A percentile compares a stretch with the other conserved stretches of the same genome.
Conservation (phyloP, 129 eudicot genomes). For the Escallonia rubra region DNA sequence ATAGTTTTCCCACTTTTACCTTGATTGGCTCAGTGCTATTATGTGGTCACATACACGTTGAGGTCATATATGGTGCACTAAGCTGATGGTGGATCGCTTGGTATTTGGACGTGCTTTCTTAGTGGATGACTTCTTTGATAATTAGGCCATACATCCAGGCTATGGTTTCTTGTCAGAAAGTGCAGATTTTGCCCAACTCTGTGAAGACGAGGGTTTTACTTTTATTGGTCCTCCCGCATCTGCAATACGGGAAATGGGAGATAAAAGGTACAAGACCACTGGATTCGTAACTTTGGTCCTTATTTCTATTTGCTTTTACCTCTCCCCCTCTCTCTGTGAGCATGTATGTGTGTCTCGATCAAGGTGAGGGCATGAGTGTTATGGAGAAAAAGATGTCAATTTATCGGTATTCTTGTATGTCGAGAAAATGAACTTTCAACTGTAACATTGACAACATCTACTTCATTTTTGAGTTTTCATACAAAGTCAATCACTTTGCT, state of each 20-base stretch:
- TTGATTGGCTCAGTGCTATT: neutral
- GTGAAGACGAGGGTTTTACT: conserved; percentile 72
- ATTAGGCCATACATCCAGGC: conserved; percentile 99
- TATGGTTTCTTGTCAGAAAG: conserved; percentile 96
- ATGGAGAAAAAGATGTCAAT: no score
- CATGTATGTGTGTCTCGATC: neutral
- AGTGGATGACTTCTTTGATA: conserved; percentile 42
- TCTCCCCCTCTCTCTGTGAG: neutral
- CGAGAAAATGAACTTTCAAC: neutral
- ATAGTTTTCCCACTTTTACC: neutral
- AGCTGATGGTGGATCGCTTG: conserved; percentile 15
- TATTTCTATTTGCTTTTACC: conserved; percentile 5
- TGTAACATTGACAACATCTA: neutral
- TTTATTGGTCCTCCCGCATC: conserved; percentile 99
- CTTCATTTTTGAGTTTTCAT: no score
- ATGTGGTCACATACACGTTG: neutral
- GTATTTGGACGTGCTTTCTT: conserved; percentile 26
- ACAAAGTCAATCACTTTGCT: neutral
- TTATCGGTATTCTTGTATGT: neutral
- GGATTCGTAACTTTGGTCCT: neutral
- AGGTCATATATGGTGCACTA: conserved; percentile 3
- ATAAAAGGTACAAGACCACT: conserved; percentile 66
- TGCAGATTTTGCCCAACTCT: conserved; percentile 93
- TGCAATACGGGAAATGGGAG: conserved; percentile 98
- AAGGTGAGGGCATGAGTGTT: no score